Conservation (phyloP, 129 eudicot species). For the Pseudognaphalium luteoalbum region DNA sequence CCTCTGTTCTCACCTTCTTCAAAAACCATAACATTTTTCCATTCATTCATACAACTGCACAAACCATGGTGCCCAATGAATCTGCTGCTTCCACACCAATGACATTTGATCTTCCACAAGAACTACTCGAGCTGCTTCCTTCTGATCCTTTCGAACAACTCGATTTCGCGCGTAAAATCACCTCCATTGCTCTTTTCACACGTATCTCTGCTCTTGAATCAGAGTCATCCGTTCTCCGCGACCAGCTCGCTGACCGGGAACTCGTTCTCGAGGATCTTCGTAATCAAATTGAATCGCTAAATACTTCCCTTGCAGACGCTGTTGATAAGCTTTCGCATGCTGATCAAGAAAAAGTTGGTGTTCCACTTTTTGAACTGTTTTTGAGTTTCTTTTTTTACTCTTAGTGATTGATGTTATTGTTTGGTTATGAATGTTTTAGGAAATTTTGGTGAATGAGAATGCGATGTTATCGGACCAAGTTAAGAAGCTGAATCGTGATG, state of each 20-base stretch:
- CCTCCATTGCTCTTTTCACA: slow-evolving; percentile 94
- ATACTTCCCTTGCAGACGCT: slow-evolving; percentile 49
- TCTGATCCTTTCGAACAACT: slow-evolving; percentile 94
- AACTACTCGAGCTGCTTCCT: slow-evolving; percentile 66
- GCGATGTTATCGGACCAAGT: slow-evolving; percentile 60
- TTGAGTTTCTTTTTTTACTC: background rate
- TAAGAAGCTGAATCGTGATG: slow-evolving; percentile 92
- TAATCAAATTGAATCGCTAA: slow-evolving; percentile 69
- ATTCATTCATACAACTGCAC: background rate
- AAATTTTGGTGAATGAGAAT: slow-evolving; percentile 67
- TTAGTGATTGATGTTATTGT: background rate
- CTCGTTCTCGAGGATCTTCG: slow-evolving; percentile 56
- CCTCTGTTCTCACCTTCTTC: slow-evolving; percentile 16
- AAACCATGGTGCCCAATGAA: slow-evolving; percentile 43
- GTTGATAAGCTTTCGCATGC: slow-evolving; percentile 56
- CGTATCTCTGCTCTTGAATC: slow-evolving; percentile 91
- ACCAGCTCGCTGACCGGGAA: slow-evolving; percentile 61
- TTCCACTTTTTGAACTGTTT: background rate
- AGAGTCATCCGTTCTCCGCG: slow-evolving; percentile 60
- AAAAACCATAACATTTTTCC: background rate
- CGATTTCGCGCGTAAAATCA: slow-evolving; percentile 90
- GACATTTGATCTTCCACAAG: slow-evolving; percentile 80
- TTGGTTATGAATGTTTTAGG: slow-evolving; percentile 39
- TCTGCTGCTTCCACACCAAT: slow-evolving; percentile 21
- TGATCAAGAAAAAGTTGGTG: slow-evolving; percentile 64